Conservation (phyloP, 257 asterid genomes). For the Solanum lycopersicoides region DNA sequence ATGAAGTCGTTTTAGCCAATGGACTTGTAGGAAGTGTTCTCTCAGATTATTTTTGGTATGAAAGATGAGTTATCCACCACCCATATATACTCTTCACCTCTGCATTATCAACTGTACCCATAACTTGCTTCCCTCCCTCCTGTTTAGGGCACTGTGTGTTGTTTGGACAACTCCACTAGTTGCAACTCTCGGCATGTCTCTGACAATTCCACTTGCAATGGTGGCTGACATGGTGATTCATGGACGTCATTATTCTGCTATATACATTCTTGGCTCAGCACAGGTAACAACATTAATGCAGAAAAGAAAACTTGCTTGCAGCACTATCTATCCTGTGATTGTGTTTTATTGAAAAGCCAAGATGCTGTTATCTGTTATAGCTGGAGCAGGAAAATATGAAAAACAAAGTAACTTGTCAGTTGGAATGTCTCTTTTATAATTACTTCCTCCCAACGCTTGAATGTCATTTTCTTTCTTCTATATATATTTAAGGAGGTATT, state of each 20-base stretch:
- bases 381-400: not conserved
- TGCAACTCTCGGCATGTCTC: constrained; percentile 97
- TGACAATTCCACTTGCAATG: constrained; percentile 98
- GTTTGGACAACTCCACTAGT: constrained; percentile 99
- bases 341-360: not conserved
- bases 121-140: not conserved
- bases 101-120: not conserved
- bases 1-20: constrained; percentile 87
- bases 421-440: not conserved
- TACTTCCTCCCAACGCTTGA: not conserved
- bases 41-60: constrained; percentile 94
- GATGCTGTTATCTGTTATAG: not conserved
- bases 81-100: not conserved
- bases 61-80: not conserved
- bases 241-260: constrained; percentile 89
- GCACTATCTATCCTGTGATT: not conserved
- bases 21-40: constrained; percentile 90
- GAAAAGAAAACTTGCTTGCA: not conserved
- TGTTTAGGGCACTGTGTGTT: constrained; percentile 83
- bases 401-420: not conserved
- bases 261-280: constrained; percentile 79
- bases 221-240: constrained; percentile 94
- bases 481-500: not conserved
- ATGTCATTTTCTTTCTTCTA: not conserved
- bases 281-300: constrained; percentile 46